These are phyloP conservation scores for Neurospora tetraspora DNA, from an alignment of 495 filamentous ascomycete genomes.

Conservation along the genomic window DNA sequence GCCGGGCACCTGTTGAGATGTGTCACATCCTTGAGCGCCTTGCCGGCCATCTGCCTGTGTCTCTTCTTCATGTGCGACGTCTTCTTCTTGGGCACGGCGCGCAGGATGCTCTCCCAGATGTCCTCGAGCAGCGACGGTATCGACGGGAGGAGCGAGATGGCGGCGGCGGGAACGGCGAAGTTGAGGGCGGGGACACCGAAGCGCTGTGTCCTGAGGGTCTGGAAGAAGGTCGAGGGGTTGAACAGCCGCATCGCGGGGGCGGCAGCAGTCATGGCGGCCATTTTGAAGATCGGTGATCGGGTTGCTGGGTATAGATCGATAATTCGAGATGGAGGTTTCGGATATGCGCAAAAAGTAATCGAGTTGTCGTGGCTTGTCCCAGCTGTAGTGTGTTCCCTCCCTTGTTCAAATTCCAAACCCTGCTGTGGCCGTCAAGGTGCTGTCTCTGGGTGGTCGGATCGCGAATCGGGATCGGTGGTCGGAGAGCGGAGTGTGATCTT, in stretches of 20 bases:
- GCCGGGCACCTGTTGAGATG: constrained; percentile 76
- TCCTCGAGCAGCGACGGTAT: constrained; percentile 51
- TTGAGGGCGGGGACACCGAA: constrained; percentile 36
- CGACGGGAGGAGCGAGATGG: constrained; percentile 43
- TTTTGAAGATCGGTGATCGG: constrained; percentile 14
- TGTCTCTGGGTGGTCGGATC: background rate
- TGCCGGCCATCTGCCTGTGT: constrained; percentile 85
- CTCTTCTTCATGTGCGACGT: constrained; percentile 95
- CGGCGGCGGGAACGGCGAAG: constrained; percentile 43
- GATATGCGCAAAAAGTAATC: background rate
- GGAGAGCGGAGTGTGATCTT: background rate
- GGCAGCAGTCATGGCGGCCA: constrained; percentile 16
- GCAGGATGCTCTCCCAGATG: constrained; percentile 86
- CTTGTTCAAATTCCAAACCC: background rate
- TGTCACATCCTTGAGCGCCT: constrained; percentile 83
- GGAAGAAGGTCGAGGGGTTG: constrained; percentile 26
- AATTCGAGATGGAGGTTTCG: background rate
- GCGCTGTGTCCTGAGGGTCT: constrained; percentile 27
- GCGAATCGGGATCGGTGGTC: background rate
- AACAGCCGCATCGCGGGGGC: constrained; percentile 26
- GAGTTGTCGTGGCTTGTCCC: background rate
- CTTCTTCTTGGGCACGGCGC: constrained; percentile 97
- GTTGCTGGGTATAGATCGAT: background rate
- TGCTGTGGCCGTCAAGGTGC: background rate
- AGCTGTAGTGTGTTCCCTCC: background rate